Base-by-base conservation (phyloP, 306 rosid species). In the Senna siamea region DNA sequence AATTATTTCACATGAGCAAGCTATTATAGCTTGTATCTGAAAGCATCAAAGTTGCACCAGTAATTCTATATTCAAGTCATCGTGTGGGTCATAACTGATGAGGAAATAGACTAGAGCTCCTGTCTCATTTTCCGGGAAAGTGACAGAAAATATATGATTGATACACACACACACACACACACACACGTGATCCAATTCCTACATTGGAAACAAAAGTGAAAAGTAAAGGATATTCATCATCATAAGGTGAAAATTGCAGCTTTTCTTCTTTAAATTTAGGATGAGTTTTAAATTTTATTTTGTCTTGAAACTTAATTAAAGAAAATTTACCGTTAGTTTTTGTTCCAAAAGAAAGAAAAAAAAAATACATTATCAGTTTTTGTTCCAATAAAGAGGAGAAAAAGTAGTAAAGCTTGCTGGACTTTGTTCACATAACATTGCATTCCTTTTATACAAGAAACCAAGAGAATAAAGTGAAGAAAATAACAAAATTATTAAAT, bases 371-470 rank as follows among this genome's bases (percentile, higher is more conserved):
- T 26, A 26, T 26, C 3, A 26, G 30, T 26, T 26, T 26, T 26
- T 26, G 30, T 26, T 26, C 30, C 30, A 26, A 26, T 50, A 79
- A 66, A 73, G 69, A 37, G 48, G 38, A 57, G 67, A 48, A 57
- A 66, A 79, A 17, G 47, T 1, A 66, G 5, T 40, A 69, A 50
- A 9, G 37, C 6, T 40, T 23, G 9, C 9, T 28, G 20, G 46
- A 11, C n/a, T 13, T 58, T 13, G 10, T 53, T 59, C 34, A 9
- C 34, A 56, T 14, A 40, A 57, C n/a, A 44, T 32, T 44, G 69
- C 54, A 47, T 34, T 69, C 56, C 75, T 79, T 79, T 79, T 57
- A 40, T 23, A 66, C n/a, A 73, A 73, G 75, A 37, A 23, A 14
- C 20, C 22, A 46, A 17, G 58, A 32, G 40, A 47, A 18, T 20